Evolutionary conservation across 352 stramenopile genomes (phyloP), one percentile per base, ranked within the genome.

Genomic region (Phytophthora citrophthora): DNA sequence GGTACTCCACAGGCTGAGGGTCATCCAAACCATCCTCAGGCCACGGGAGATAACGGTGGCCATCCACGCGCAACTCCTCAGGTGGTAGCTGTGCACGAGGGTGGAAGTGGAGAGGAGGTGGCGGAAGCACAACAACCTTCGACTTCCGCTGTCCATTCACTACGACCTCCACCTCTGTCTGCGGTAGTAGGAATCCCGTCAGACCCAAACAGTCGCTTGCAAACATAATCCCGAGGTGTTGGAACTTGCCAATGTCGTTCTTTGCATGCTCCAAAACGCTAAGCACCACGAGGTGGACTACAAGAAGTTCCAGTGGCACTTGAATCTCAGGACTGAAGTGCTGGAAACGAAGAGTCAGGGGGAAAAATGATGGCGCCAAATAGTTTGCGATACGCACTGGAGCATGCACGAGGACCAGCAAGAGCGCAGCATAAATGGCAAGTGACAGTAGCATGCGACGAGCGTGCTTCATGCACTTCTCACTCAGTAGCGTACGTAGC

Each of bases 241-340:
- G 86, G 23, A 92, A 78, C 13, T 76, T 80, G 2, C 88, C 88
- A 57, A 96, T 91, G 49, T 85, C 85, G 47, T 96, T 94, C 65
- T 96, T 96, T 32, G 85, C 81, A 41, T 91, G 85, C 59, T 99
- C 97, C 29, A 99, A 77, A 29, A 99, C 82, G 12, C 85, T 93
- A 13, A 99, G 72, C 45, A 99, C 97, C 5, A 94, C 95, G 13
- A 99, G 70, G 74, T 99, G 96, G 34, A 98, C 96, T 16, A 97
- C 77, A 8, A 98, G 76, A 7, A 99, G 77, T 70, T 99, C 97
- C n/a, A 98, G 41, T 10, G 96, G 96, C 29, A 99, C 90, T 88
- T 99, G 96, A 46, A 99, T 82, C 63, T 98, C 91, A 6, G 94
- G 81, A 56, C 90, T 95, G 31, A 97, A 76, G 72, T 99, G 92